Base-by-base conservation (phyloP, 2,329 filamentous ascomycete species). In the Sarocladiaceae sp. region DNA sequence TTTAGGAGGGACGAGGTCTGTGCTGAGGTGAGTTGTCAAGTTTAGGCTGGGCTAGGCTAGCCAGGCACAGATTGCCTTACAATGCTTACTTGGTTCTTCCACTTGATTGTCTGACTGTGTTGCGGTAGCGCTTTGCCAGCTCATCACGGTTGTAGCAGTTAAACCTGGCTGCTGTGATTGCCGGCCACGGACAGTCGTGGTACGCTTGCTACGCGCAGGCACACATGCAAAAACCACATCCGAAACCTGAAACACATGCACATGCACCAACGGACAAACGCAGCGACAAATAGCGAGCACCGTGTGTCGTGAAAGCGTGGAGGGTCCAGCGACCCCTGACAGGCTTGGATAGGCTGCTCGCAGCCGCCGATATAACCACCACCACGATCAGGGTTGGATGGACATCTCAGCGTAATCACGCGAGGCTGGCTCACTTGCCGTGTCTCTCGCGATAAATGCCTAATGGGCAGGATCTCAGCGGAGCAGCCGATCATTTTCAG, bases 181-280 rank as follows among this genome's bases (percentile, higher is more conserved):
- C n/a, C n/a, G n/a, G n/a, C n/a, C n/a, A n/a, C n/a, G n/a, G n/a
- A n/a, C n/a, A n/a, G n/a, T n/a, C n/a, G n/a, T n/a, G n/a, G n/a
- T n/a, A n/a, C n/a, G n/a, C 29, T 37, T 17, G 35, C 35, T 10
- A 12, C 35, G 22, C 23, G n/a, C 25, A 28, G 6, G 6, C 6
- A 26, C 10, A 29, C 23, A 29, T 46, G 23, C 40, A 46, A 46
- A 5, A 17, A 8, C 15, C 44, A 26, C 26, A 4, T 22, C 26
- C 26, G 44, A 48, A 48, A 48, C 44, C 44, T 48, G 44, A 48
- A 48, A 48, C 44, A 48, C 26, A 48, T 33, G 26, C 44, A 48
- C 44, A 48, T 48, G 44, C 44, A 48, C 6, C 20, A 48, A 48
- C 26, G 44, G 28, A 29, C 25, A 48, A 17, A 31, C 28, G 13